Percentiles rank a stretch among this genome's conserved stretches.
Evolutionary conservation across 78 protist genomes (phyloP).

Genomic region (Speleostelium caveatum): DNA sequence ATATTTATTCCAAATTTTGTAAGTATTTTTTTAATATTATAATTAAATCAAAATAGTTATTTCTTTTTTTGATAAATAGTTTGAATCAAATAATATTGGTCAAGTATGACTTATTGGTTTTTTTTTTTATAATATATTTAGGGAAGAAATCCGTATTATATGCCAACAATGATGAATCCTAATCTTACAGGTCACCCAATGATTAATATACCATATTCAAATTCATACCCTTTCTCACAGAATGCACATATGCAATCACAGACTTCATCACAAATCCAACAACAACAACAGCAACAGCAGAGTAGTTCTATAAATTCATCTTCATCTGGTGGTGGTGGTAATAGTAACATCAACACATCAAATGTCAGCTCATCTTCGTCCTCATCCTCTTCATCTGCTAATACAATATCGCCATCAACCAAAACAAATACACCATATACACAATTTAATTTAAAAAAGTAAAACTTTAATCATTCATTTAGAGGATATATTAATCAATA

Average conservation of each 20-base stretch:
- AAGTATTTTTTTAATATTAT: not conserved
- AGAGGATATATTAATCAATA: not conserved
- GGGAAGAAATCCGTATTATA: not conserved
- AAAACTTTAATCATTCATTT: not conserved
- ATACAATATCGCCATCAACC: not conserved
- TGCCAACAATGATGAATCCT: not conserved
- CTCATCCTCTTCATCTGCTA: slow-evolving; percentile 10
- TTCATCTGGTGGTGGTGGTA: not conserved
- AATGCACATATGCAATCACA: not conserved
- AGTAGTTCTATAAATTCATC: not conserved
- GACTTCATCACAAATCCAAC: not conserved
- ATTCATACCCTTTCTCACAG: not conserved
- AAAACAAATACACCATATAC: slow-evolving; percentile 74
- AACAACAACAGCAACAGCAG: slow-evolving; percentile 36
- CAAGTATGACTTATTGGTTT: not conserved
- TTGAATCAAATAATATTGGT: not conserved
- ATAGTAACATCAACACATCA: not conserved
- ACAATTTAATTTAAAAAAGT: slow-evolving; percentile 12
- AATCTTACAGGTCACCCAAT: not conserved
- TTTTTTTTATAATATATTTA: not conserved
- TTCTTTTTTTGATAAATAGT: not conserved
- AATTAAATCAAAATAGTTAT: not conserved
- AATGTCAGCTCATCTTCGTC: slow-evolving; percentile 15
- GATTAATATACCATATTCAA: slow-evolving; percentile 1
- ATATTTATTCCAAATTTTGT: slow-evolving; percentile 4